Conservation (phyloP, 352 stramenopile genomes). For the Phytophthora foliorum region DNA sequence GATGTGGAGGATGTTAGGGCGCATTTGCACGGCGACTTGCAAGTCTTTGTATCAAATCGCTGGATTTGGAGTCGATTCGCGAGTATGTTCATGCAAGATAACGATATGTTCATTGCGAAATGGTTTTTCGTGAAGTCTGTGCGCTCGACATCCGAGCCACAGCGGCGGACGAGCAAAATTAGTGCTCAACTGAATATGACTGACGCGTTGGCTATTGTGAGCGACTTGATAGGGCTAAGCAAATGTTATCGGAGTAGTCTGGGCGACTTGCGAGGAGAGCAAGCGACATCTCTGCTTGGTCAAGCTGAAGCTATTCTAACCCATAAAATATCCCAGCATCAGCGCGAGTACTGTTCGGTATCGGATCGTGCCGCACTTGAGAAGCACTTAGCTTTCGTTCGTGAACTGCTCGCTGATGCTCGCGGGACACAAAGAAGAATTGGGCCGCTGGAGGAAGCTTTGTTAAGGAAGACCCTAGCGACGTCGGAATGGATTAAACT, state of each 20-base stretch:
- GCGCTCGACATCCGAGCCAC: constrained; percentile 28
- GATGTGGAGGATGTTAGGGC: constrained; percentile 46
- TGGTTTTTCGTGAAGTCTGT: constrained; percentile 56
- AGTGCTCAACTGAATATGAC: constrained; percentile 18
- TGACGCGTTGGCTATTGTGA: constrained; percentile 27
- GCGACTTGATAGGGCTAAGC: constrained; percentile 48
- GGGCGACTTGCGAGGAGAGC: constrained; percentile 17
- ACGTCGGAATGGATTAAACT: constrained; percentile 73
- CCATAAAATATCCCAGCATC: constrained; percentile 17
- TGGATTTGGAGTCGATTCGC: constrained; percentile 78
- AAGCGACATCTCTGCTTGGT: constrained; percentile 22
- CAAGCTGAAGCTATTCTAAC: constrained; percentile 36
- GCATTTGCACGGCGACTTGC: constrained; percentile 63
- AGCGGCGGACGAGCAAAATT: constrained; percentile 25
- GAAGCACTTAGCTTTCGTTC: constrained; percentile 30
- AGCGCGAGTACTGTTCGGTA: constrained; percentile 20
- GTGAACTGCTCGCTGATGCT: constrained; percentile 22
- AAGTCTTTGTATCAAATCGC: constrained; percentile 48
- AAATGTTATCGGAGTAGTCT: constrained; percentile 55
- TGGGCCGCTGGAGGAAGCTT: constrained; percentile 38
- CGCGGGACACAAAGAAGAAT: neutral
- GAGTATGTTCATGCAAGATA: constrained; percentile 45
- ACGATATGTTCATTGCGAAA: constrained; percentile 55
- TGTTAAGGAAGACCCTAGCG: constrained; percentile 47
- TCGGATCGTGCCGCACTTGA: constrained; percentile 11